phyloP scores from a whole-genome alignment of 169 alveolate species.

The Eimeria tenella region DNA sequence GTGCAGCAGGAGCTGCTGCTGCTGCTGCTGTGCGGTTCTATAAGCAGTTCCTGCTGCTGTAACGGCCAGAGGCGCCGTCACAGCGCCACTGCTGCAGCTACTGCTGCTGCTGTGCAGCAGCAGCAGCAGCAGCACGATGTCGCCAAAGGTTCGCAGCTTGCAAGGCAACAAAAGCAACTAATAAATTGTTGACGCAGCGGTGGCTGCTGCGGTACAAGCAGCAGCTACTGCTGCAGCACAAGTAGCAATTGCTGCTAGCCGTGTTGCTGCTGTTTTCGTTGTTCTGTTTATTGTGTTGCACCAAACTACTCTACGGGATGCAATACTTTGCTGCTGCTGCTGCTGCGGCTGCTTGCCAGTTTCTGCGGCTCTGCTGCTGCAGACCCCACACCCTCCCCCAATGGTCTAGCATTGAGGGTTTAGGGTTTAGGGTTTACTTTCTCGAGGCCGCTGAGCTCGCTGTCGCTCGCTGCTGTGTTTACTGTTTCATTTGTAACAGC shows the following conservation, averaged over 20 bases:
- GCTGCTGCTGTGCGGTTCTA: conserved; percentile 2
- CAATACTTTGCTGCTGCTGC: not conserved
- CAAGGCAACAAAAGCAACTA: not conserved
- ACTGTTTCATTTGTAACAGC: conserved; percentile 22
- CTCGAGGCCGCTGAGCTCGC: not conserved
- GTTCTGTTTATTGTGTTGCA: not conserved
- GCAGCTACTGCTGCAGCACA: not conserved
- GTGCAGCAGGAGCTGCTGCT: conserved; percentile 16
- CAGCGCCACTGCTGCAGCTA: not conserved
- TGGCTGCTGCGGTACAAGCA: not conserved
- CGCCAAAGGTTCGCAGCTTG: not conserved
- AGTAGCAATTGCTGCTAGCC: not conserved
- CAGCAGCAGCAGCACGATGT: not conserved
- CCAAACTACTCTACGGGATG: not conserved
- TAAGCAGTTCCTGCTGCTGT: not conserved
- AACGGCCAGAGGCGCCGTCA: not conserved
- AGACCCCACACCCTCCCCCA: not conserved
- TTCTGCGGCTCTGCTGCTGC: conserved; percentile 36
- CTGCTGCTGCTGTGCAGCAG: not conserved
- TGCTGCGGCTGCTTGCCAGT: not conserved
- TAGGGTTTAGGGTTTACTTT: conserved; percentile 9
- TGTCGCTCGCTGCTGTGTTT: conserved; percentile 23
- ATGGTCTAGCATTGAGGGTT: not conserved
- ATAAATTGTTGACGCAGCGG: not conserved
- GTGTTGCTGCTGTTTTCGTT: conserved; percentile 6